A percentile compares a stretch with the other conserved stretches of the same genome.
Conservation (phyloP, 75 land plant species). For the Sequoiadendron giganteum region DNA sequence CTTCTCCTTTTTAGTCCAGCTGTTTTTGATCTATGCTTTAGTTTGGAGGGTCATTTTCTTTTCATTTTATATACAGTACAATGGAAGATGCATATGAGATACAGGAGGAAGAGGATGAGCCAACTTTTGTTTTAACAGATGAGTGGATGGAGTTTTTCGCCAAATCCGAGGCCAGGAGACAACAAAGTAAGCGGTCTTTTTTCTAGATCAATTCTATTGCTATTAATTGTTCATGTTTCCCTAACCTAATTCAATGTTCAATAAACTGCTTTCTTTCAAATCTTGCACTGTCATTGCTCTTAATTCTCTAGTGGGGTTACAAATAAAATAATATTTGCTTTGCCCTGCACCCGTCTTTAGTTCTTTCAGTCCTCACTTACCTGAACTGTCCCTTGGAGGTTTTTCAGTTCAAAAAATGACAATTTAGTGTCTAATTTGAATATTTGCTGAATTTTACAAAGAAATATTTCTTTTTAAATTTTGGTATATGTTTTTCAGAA, state of each 20-base stretch:
- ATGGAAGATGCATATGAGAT: constrained; percentile 12
- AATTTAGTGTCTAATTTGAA: background rate
- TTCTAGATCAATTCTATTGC: background rate
- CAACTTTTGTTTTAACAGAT: constrained; percentile 29
- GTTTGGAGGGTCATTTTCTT: background rate
- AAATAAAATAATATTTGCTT: background rate
- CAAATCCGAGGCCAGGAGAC: constrained; percentile 26
- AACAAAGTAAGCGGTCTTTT: constrained; percentile 16
- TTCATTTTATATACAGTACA: background rate
- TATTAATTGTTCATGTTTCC: background rate
- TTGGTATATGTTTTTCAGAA: background rate
- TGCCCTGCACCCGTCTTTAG: background rate
- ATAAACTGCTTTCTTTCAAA: background rate
- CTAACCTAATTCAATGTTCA: background rate
- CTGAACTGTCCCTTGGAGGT: background rate
- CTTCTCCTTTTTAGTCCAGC: background rate
- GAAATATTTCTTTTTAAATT: background rate
- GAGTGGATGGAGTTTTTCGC: constrained; percentile 40
- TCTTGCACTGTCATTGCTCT: background rate
- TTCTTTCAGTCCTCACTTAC: background rate
- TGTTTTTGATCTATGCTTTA: no score
- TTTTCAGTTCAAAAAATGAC: background rate
- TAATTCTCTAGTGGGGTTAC: background rate
- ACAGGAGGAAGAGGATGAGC: constrained; percentile 34
- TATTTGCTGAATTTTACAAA: background rate